Base-by-base conservation (phyloP, 805 yeast genomes). In the Kurtzmaniella cleridarum region DNA sequence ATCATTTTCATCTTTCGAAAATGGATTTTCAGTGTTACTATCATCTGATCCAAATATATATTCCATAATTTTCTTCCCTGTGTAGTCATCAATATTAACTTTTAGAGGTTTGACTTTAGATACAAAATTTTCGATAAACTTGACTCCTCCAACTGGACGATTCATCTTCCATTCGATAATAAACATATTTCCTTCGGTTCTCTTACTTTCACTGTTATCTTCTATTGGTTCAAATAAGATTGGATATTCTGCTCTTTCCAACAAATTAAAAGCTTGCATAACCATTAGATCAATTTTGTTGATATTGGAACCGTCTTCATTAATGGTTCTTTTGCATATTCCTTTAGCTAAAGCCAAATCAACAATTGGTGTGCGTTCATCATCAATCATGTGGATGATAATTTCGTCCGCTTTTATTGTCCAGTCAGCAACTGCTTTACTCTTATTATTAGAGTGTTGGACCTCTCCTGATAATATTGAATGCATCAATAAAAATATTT, bases 141-240 rank as follows among this genome's bases (percentile, higher is more conserved):
- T 58, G 40, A 69, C 68, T 0, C 74, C 74, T 5, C 74, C 74
- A 15, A 69, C 57, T 4, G 66, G 48, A 14, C 66, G 46, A 42
- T 64, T 64, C 68, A 69, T 64, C 1, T 65, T 58, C 74, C 74
- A 69, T 35, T 60, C 63, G 7, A 64, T 59, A 6, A 69, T 45
- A 30, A 69, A 43, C 13, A 16, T 14, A 7, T 30, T 30, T 18
- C 13, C 23, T 34, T 56, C 51, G 11, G 45, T 38, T 42, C 28
- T 15, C 34, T 38, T 1, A 29, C 30, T 7, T 17, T 36, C 27
- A 20, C 38, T n/a, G 1, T 40, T 43, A 9, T 31, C 32, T 1
- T 35, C 40, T 17, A 49, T 41, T 2, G 72, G 71, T 39, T 54
- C 67, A 30, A 68, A 47, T 36, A 68, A 58, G 7, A 55, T 55